These are phyloP conservation scores for Naganishia vaughanmartiniae DNA, from an alignment of 768 basidiomycete genomes.

Conservation along the genomic window DNA sequence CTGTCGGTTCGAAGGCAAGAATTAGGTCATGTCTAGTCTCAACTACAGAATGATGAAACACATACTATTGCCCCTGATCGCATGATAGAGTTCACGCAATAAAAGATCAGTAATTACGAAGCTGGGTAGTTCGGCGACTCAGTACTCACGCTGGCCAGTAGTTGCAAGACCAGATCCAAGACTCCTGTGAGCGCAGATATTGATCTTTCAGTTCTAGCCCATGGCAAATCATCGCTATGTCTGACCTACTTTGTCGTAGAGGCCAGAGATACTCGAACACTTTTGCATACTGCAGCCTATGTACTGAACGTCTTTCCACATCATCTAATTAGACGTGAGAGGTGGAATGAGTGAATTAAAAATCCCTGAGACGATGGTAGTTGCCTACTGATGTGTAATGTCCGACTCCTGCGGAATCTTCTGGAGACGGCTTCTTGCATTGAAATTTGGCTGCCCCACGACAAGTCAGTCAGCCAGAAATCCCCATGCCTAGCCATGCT, in stretches of 20 bases:
- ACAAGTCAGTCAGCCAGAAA: not conserved
- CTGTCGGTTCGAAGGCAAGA: not conserved
- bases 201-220: not conserved
- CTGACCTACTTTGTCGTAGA: not conserved
- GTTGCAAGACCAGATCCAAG: constrained; percentile 12
- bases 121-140: not conserved
- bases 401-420: not conserved
- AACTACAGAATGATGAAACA: not conserved
- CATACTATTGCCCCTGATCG: constrained; percentile 8
- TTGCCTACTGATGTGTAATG: constrained; percentile 11
- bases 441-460: not conserved
- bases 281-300: constrained; percentile 14
- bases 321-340: no score
- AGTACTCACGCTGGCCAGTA: constrained; percentile 16
- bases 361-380: not conserved
- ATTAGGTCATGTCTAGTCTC: not conserved
- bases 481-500: no score
- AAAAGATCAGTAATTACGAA: no score
- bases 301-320: constrained; percentile 17
- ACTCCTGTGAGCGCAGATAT: not conserved
- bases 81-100: no score
- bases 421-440: not conserved
- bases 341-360: not conserved
- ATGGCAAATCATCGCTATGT: not conserved
- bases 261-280: not conserved